Evolutionary conservation across 805 yeast species (phyloP).

Genomic region (Sungouiella blattae): DNA sequence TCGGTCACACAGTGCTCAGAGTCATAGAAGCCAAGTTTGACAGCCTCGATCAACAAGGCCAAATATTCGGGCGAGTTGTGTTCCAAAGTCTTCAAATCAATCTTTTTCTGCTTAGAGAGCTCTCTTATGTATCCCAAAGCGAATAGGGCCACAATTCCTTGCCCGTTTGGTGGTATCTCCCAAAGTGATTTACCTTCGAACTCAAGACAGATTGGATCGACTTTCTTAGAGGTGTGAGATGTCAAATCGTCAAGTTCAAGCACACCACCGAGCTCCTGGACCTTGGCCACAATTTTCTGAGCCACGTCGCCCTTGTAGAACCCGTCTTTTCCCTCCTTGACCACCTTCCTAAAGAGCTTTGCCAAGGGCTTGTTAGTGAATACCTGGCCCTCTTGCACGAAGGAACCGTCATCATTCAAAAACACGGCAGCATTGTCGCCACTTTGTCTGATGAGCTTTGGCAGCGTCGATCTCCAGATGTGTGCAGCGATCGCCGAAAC

Average conservation of each 20-base stretch:
- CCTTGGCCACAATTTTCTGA: slow-evolving; percentile 53
- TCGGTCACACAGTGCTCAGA: slow-evolving; percentile 74
- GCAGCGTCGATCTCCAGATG: slow-evolving; percentile 44
- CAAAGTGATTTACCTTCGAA: slow-evolving; percentile 55
- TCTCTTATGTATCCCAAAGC: slow-evolving; percentile 64
- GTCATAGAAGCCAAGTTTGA: slow-evolving; percentile 70
- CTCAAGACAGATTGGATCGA: slow-evolving; percentile 60
- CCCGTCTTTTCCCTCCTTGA: slow-evolving; percentile 56
- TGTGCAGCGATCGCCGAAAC: slow-evolving; percentile 55
- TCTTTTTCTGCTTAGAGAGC: slow-evolving; percentile 42
- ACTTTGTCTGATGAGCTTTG: slow-evolving; percentile 36
- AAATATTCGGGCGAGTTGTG: slow-evolving; percentile 73
- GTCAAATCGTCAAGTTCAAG: slow-evolving; percentile 54
- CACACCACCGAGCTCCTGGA: slow-evolving; percentile 54
- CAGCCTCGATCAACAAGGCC: slow-evolving; percentile 63
- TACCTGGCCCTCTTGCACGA: slow-evolving; percentile 27
- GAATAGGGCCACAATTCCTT: slow-evolving; percentile 71
- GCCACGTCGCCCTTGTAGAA: slow-evolving; percentile 74
- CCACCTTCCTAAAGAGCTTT: slow-evolving; percentile 47
- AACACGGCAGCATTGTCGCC: slow-evolving; percentile 20
- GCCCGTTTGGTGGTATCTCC: slow-evolving; percentile 86
- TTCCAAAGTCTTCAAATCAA: slow-evolving; percentile 39
- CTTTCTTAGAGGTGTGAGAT: slow-evolving; percentile 57
- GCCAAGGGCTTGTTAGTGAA: slow-evolving; percentile 55
- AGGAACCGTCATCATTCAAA: slow-evolving; percentile 12